A percentile compares a stretch with the other conserved stretches of the same genome.
Conservation (phyloP, 1,139 yeast species). For the Magnusiomyces fungicola region DNA sequence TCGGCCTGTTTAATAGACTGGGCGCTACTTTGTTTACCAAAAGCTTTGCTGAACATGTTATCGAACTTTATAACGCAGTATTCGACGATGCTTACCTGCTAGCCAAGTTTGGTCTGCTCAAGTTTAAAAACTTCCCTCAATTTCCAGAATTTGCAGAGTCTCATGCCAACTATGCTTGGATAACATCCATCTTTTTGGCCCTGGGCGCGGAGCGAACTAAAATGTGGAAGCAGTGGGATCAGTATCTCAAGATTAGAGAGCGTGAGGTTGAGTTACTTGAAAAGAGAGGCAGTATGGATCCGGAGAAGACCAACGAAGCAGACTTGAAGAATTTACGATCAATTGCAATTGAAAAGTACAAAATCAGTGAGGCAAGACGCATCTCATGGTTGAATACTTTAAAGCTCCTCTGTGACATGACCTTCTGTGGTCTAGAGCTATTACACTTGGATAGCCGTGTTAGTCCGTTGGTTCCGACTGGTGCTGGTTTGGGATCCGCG, state of each 20-base stretch:
- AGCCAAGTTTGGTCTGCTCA: conserved; percentile 23
- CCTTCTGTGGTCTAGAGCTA: conserved; percentile 26
- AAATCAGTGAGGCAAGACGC: neutral
- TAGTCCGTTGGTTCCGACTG: conserved; percentile 20
- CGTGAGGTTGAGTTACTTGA: too few relatives aligned
- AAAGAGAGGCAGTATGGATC: too few relatives aligned
- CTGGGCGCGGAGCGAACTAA: conserved; percentile 1
- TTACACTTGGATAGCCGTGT: conserved; percentile 17
- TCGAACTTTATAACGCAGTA: conserved; percentile 27
- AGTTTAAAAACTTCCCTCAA: conserved; percentile 10
- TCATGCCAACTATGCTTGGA: conserved; percentile 27
- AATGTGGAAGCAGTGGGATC: neutral
- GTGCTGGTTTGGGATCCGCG: conserved; percentile 26
- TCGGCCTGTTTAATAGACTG: too few relatives aligned
- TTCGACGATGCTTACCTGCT: conserved; percentile 29
- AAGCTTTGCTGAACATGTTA: conserved; percentile 15
- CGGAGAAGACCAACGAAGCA: neutral
- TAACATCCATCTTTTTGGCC: conserved; percentile 19
- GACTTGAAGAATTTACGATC: neutral
- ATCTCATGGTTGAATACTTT: neutral
- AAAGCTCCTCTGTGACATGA: conserved; percentile 23
- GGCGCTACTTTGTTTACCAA: too few relatives aligned
- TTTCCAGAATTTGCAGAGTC: conserved; percentile 20
- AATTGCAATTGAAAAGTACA: neutral
- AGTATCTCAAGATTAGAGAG: neutral